phyloP scores from a whole-genome alignment of 306 rosid species.

The Vigna nakashimae region DNA sequence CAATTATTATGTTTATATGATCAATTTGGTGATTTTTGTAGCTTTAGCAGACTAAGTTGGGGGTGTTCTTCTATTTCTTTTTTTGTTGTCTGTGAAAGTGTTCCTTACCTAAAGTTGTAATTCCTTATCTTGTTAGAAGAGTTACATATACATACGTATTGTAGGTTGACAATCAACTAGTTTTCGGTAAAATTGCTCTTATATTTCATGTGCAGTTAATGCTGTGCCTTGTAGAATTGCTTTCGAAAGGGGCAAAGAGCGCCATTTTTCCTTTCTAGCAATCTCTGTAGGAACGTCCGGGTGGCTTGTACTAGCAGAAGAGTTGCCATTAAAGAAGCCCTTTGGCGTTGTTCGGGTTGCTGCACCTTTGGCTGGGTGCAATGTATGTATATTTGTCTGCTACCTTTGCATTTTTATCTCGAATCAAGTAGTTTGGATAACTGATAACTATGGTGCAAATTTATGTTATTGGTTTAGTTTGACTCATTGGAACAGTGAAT shows the following conservation, averaged over 20 bases:
- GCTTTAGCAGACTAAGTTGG: not conserved
- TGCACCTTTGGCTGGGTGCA: slow-evolving; percentile 90
- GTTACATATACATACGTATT: slow-evolving; percentile 4
- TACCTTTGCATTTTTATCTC: slow-evolving; percentile 26
- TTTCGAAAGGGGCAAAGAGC: slow-evolving; percentile 92
- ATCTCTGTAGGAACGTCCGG: slow-evolving; percentile 76
- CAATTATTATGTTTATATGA: too few relatives aligned
- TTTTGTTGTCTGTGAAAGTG: not conserved
- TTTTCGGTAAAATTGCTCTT: slow-evolving; percentile 35
- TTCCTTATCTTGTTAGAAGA: slow-evolving; percentile 19
- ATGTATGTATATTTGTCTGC: slow-evolving; percentile 61
- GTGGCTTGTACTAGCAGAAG: slow-evolving; percentile 85
- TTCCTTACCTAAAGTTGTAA: slow-evolving; percentile 4
- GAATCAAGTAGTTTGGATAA: slow-evolving; percentile 30
- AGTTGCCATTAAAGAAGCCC: slow-evolving; percentile 70
- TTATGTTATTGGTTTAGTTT: slow-evolving; percentile 4
- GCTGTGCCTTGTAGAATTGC: slow-evolving; percentile 91
- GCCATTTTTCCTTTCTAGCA: slow-evolving; percentile 76
- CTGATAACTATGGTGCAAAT: slow-evolving; percentile 9
- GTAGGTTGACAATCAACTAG: slow-evolving; percentile 5
- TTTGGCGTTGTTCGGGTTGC: slow-evolving; percentile 78
- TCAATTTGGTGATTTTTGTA: not conserved
- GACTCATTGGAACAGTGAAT: not conserved
- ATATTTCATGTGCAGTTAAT: slow-evolving; percentile 66
- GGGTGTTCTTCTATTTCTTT: not conserved